Conservation (phyloP, 352 stramenopile genomes). For the Phytophthora hibernalis region DNA sequence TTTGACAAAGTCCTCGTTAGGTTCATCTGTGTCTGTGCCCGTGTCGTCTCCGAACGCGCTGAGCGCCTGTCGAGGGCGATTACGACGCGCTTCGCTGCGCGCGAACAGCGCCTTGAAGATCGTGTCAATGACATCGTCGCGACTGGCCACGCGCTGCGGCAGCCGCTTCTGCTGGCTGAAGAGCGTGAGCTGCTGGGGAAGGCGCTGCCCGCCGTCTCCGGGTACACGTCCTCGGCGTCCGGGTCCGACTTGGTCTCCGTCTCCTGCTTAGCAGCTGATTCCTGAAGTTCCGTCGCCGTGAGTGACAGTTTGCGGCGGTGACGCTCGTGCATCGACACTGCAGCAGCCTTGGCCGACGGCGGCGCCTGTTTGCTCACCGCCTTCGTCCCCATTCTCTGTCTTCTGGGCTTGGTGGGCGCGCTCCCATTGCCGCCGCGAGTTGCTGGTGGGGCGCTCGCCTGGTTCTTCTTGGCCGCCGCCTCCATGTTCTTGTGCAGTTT, state of each 20-base stretch:
- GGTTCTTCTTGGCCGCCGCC: slow-evolving; percentile 23
- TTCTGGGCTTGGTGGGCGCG: slow-evolving; percentile 45
- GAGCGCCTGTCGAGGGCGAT: slow-evolving; percentile 42
- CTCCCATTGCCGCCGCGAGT: slow-evolving; percentile 11
- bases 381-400: slow-evolving; percentile 62
- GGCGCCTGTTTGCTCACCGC: slow-evolving; percentile 40
- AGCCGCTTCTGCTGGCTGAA: slow-evolving; percentile 86
- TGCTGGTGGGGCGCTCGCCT: slow-evolving; percentile 10
- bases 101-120: slow-evolving; percentile 81
- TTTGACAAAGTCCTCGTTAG: slow-evolving; percentile 90
- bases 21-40: slow-evolving; percentile 80
- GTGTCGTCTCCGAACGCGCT: slow-evolving; percentile 80
- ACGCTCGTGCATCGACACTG: slow-evolving; percentile 24
- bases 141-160: slow-evolving; percentile 72
- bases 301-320: slow-evolving; percentile 52
- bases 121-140: slow-evolving; percentile 84
- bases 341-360: slow-evolving; percentile 19
- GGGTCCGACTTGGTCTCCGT: slow-evolving; percentile 33
- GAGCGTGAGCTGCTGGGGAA: slow-evolving; percentile 76
- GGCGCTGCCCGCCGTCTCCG: slow-evolving; percentile 57
- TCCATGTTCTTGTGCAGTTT: slow-evolving; percentile 40
- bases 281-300: slow-evolving; percentile 28
- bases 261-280: slow-evolving; percentile 2
- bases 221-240: slow-evolving; percentile 71
- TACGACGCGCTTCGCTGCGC: slow-evolving; percentile 40